Evolutionary conservation across 2,329 filamentous ascomycete species (phyloP).

Genomic region (Cytospora paraplurivora): DNA sequence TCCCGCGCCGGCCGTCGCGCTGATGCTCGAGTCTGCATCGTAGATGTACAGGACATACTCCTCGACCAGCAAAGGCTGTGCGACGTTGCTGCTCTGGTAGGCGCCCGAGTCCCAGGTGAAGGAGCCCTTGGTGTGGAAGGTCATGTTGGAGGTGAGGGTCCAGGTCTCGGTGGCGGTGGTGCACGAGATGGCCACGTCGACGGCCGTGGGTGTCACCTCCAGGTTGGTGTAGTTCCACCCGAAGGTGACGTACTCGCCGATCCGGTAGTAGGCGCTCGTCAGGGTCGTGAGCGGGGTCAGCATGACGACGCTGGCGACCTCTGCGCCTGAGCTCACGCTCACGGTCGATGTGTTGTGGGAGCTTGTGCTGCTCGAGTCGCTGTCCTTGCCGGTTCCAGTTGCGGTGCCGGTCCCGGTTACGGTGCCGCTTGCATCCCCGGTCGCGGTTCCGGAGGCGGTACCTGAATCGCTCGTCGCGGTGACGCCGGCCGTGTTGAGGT

Average conservation of each 20-base stretch:
- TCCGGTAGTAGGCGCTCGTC: conserved; percentile 58
- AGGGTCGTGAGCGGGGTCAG: conserved; percentile 51
- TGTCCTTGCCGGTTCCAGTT: conserved; percentile 35
- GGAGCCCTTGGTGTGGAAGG: conserved; percentile 51
- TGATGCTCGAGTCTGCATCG: conserved; percentile 56
- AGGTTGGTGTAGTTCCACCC: conserved; percentile 68
- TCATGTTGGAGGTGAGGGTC: conserved; percentile 66
- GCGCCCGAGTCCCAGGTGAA: conserved; percentile 61
- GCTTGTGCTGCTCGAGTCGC: conserved; percentile 32
- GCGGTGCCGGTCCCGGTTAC: conserved; percentile 24
- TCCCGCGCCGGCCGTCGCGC: conserved; percentile 54
- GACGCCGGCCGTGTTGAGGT: conserved; percentile 45
- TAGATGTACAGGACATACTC: conserved; percentile 65
- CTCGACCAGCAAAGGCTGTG: conserved; percentile 51
- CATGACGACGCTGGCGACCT: conserved; percentile 55
- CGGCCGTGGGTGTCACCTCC: conserved; percentile 57
- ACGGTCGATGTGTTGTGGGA: conserved; percentile 30
- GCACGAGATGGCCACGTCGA: conserved; percentile 63
- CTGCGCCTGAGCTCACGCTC: conserved; percentile 47
- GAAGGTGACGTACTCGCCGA: conserved; percentile 61
- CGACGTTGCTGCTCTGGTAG: conserved; percentile 49
- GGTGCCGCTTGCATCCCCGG: conserved; percentile 31
- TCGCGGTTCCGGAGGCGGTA: conserved; percentile 35
- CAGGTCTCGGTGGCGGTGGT: conserved; percentile 54
- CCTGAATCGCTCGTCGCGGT: conserved; percentile 33